phyloP scores from a whole-genome alignment of 495 filamentous ascomycete genomes.

The Podospora didyma region DNA sequence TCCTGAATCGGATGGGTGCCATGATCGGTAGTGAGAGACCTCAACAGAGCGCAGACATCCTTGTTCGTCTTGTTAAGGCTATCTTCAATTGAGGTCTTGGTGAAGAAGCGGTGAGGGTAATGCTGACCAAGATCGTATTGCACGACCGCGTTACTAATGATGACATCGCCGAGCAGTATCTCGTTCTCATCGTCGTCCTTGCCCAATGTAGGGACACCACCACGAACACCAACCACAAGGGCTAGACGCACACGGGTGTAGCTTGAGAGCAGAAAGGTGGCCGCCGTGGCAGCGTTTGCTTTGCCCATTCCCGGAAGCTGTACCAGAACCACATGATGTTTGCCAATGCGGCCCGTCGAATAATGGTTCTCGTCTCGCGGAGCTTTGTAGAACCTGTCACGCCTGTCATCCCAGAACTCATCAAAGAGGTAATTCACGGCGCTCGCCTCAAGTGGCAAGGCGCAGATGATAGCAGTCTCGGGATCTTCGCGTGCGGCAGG shows the following conservation, averaged over 20 bases:
- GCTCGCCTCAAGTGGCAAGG: constrained; percentile 26
- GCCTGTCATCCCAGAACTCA: constrained; percentile 23
- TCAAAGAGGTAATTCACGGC: constrained; percentile 25
- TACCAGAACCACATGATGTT: constrained; percentile 31
- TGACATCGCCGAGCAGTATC: constrained; percentile 40
- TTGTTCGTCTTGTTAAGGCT: constrained; percentile 26
- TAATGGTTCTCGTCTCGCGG: constrained; percentile 30
- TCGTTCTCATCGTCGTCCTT: constrained; percentile 14
- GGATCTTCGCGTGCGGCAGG: constrained; percentile 10
- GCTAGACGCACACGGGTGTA: constrained; percentile 19
- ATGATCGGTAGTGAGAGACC: constrained; percentile 12
- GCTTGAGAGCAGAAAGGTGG: constrained; percentile 25
- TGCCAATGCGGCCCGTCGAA: constrained; percentile 31
- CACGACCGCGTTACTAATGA: constrained; percentile 35
- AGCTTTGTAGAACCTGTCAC: constrained; percentile 18
- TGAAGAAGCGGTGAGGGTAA: constrained; percentile 25
- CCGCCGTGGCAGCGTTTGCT: constrained; percentile 24
- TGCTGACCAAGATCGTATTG: constrained; percentile 36
- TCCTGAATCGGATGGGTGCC: constrained; percentile 12
- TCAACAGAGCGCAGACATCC: constrained; percentile 27
- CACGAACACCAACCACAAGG: constrained; percentile 32
- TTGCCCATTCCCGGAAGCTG: constrained; percentile 32
- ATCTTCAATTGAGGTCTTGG: constrained; percentile 27
- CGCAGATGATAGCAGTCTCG: constrained; percentile 35
- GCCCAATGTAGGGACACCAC: constrained; percentile 19